Evolutionary conservation across 805 yeast species (phyloP), one percentile per base, ranked within the genome.

Genomic region (Metschnikowia rubicola): DNA sequence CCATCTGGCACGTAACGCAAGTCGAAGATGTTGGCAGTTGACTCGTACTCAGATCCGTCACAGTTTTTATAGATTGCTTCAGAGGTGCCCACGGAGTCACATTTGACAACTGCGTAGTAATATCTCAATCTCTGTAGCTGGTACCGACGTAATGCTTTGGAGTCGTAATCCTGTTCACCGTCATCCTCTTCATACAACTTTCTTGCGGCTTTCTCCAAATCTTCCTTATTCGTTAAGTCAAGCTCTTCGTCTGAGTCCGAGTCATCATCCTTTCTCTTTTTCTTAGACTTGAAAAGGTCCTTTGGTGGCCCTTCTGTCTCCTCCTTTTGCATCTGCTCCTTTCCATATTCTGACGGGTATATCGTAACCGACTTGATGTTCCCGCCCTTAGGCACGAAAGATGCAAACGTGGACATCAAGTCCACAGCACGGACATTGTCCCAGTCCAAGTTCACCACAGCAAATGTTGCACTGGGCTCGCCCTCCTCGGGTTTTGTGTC

Each of bases 371-470:
- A 79, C 38, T 69, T 63, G 45, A 92, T 84, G 38, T 72, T 70
- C 1, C 96, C 95, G 32, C 78, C 83, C 19, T 80, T 67, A 15
- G 96, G 96, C 19, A 87, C 83, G 68, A 92, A 94, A 46, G 96
- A 81, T 8, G 83, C 70, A 58, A 92, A 89, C 0, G 98, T 85
- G 4, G 96, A 96, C 85, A 88, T 80, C 53, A 92, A 70, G 63
- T 94, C 98, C 4, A 80, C 80, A 0, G 98, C 86, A 39, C 81
- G 78, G n/a, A 94, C 77, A 60, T 94, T 87, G 58, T 94, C 99
- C 99, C 99, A 94, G 63, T 94, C 99, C 78, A 94, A 73, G 61
- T 94, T 94, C 30, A 94, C 98, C 1, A 85, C 96, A 0, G 99
- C 99, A 60, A 94, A 74, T 6, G 87, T 73, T 31, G 70, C 71